phyloP scores from a whole-genome alignment of 1,284 basidiomycete species.

The Melanopsichium pennsylvanicum region DNA sequence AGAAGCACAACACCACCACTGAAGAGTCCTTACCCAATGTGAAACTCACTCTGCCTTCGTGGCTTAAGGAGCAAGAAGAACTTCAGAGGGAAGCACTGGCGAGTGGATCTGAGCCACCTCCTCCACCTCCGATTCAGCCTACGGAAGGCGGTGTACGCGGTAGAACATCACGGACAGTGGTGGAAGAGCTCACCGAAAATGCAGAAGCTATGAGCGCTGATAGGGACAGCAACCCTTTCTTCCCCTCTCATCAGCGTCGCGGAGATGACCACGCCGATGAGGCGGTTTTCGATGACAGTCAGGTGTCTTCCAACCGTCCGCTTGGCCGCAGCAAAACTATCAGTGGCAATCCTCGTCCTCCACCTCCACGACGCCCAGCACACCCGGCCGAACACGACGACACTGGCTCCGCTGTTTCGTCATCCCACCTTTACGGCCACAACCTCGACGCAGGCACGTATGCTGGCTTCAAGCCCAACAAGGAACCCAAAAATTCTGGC shows the following conservation, averaged over 20 bases:
- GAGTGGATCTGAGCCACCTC: constrained; percentile 46
- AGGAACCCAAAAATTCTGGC: constrained; percentile 44
- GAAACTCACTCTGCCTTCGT: constrained; percentile 55
- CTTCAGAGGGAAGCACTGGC: constrained; percentile 53
- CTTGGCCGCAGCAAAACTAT: constrained; percentile 55
- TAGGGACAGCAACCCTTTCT: constrained; percentile 59
- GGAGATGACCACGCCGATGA: constrained; percentile 12
- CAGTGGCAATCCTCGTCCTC: constrained; percentile 7
- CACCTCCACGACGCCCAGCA: constrained; percentile 36
- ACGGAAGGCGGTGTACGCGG: constrained; percentile 36
- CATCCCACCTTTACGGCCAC: constrained; percentile 46
- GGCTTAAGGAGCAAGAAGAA: constrained; percentile 64
- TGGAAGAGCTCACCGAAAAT: constrained; percentile 53
- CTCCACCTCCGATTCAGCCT: constrained; percentile 47
- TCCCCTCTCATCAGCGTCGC: constrained; percentile 46
- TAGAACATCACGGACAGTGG: constrained; percentile 42
- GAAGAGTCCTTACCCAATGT: constrained; percentile 27
- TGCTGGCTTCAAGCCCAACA: constrained; percentile 57
- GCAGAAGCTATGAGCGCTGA: constrained; percentile 54
- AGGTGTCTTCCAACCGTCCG: constrained; percentile 39
- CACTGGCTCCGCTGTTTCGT: constrained; percentile 13
- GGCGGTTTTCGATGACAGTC: constrained; percentile 29
- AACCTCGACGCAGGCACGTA: constrained; percentile 52
- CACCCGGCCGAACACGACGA: too few species aligned
- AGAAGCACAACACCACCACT: constrained; percentile 19